These are phyloP conservation scores for Theobroma grandiflorum DNA, from an alignment of 441 rosid species.

Conservation along the genomic window DNA sequence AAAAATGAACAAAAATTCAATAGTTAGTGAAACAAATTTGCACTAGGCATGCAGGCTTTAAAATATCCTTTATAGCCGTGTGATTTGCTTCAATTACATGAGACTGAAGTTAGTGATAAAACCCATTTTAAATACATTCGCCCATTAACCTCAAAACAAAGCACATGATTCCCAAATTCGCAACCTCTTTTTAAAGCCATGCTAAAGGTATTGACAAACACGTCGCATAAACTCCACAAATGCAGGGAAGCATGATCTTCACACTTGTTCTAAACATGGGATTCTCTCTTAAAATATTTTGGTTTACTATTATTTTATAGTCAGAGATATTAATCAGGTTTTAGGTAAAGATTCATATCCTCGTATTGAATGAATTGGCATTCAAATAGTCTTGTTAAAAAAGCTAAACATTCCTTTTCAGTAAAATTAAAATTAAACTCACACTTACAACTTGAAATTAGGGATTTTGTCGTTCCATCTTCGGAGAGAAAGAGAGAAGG, in stretches of 20 bases:
- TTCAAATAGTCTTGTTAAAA: not conserved
- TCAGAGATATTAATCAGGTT: not conserved
- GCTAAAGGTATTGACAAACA: not conserved
- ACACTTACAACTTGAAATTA: not conserved
- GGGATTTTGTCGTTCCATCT: not conserved
- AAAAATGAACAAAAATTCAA: not conserved
- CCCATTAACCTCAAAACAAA: not conserved
- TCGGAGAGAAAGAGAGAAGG: slow-evolving; percentile 7
- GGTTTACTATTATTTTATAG: not conserved
- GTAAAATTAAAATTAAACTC: not conserved
- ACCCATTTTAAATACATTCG: not conserved
- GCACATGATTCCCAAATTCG: not conserved
- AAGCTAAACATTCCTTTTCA: not conserved
- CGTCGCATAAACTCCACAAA: not conserved
- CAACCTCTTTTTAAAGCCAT: not conserved
- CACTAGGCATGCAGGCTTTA: not conserved
- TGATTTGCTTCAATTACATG: not conserved
- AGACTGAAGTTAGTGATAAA: not conserved
- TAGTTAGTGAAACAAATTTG: not conserved
- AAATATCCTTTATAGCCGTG: not conserved
- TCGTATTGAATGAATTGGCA: not conserved
- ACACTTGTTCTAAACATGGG: not conserved
- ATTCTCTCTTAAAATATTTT: not conserved
- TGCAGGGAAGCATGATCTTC: not conserved
- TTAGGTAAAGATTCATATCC: not conserved